Base-by-base conservation (phyloP, 768 basidiomycete species). In the Sutorius australiensis region DNA sequence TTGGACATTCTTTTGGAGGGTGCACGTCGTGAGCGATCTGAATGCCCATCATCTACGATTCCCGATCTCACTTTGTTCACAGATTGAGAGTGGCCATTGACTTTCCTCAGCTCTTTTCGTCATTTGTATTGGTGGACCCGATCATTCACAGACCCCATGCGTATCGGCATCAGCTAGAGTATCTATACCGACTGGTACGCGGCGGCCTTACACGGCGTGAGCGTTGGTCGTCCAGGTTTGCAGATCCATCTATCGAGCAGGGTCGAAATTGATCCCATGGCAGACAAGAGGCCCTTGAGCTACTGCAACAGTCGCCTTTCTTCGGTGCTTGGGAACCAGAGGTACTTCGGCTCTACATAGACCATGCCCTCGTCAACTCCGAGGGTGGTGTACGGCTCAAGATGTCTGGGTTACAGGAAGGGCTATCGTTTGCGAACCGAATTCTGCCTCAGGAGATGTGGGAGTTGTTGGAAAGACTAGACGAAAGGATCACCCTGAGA, bases 1-100 rank as follows among this genome's bases (percentile, higher is more conserved):
- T 92, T 4, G 93, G 92, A 0, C 94, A 97, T 64, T 94, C 92
- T 0, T 84, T 90, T 48, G 90, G 94, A 17, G 93, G 89, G 2
- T 85, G 84, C 62, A 82, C 83, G 2, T 77, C 82, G 84, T 91
- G 63, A 62, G 89, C 75, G 50, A 7, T 51, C 46, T 24, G 6
- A 31, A 19, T 19, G 0, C 1, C 6, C n/a, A 1, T 32, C 10
- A 27, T 24, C 6, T 12, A 24, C 4, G 3, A 14, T 16, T 19
- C 16, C 19, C 5, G 31, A 36, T 11, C 24, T 30, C 31, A 14
- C 30, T 46, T 9, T 14, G 30, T 21, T 19, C 21, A 11, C 57
- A 90, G 87, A 14, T 66, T 80, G n/a, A 78, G 83, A 36, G 89
- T 83, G 1, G 87, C 89, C 3, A 59, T 84, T 24, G 75, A 78